Evolutionary conservation across 2,329 filamentous ascomycete genomes (phyloP), one percentile per base, ranked within the genome.

Genomic region (Verticillium nubilum): DNA sequence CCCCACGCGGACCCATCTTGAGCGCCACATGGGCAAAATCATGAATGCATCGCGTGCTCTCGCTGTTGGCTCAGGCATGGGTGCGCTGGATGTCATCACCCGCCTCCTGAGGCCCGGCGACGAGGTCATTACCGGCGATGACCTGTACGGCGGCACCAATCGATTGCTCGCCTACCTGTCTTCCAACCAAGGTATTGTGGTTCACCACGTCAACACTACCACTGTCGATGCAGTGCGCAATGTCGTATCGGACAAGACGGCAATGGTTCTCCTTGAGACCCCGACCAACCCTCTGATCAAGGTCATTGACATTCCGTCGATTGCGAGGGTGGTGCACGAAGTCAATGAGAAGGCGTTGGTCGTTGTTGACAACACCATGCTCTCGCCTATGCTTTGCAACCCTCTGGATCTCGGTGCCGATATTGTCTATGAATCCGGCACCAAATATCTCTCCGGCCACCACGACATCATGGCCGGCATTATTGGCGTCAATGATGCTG

Each of bases 381-480:
- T 99, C 65, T 97, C 93, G 2, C 95, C 95, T 12, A 88, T 97
- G 80, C 86, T 99, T 7, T 88, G 88, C 69, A 98, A 97, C 76
- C 95, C 95, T 5, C 85, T 99, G 19, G 94, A 98, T 62, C 83
- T 98, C 28, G 95, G 96, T 60, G 93, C 94, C 17, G 95, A 99
- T 69, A 90, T 99, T 66, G 92, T 96, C 59, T 99, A 99, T 76
- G 95, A 99, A 78, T 96, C 91, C 27, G 95, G 95, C 59, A 99
- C 95, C 26, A 99, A 99, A 75, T 99, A 99, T 70, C 83, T 99
- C 5, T 98, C 93, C 1, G 95, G 95, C 31, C 95, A 99, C 74
- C 95, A 99, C 80, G 96, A 99, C 72, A 89, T 99, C 71, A 99
- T 99, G 95, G 95, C 95, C 10, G 95, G 96, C 63, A 92, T 99